These are phyloP conservation scores for Leucaena leucocephala DNA, from an alignment of 306 rosid genomes.

Conservation along the genomic window DNA sequence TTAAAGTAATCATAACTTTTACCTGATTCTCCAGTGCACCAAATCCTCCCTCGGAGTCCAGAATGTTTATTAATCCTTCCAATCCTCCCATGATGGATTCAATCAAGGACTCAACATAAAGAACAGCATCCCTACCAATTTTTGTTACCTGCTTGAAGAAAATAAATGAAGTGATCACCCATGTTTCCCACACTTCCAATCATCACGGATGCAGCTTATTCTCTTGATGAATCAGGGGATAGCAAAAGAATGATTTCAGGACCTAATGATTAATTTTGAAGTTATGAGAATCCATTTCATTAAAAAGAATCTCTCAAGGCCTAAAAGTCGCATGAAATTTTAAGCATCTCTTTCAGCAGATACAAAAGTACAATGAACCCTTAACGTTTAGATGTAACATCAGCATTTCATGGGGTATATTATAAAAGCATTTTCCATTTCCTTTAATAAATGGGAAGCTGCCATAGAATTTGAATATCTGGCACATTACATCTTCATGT, in stretches of 20 bases:
- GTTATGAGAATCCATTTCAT: conserved; percentile 28
- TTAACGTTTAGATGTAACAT: background rate
- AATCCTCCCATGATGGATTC: conserved; percentile 99
- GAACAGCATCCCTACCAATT: conserved; percentile 97
- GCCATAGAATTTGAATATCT: conserved; percentile 22
- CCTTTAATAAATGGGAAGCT: conserved; percentile 18
- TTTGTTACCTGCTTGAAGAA: conserved; percentile 78
- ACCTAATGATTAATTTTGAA: background rate
- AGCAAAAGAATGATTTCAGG: conserved; percentile 28
- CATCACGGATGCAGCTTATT: conserved; percentile 21
- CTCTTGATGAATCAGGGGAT: conserved; percentile 13
- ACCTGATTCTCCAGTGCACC: conserved; percentile 98
- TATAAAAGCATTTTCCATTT: conserved; percentile 21
- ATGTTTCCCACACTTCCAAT: conserved; percentile 31
- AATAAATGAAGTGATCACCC: conserved; percentile 35
- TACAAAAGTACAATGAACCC: conserved; percentile 25
- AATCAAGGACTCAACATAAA: conserved; percentile 95
- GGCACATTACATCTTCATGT: conserved; percentile 21
- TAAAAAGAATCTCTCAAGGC: background rate
- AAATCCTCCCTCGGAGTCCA: conserved; percentile 99
- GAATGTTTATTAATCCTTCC: conserved; percentile 95
- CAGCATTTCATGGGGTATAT: background rate
- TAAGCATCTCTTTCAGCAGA: conserved; percentile 14
- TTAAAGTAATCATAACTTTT: conserved; percentile 37
- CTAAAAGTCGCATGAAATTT: conserved; percentile 21